phyloP scores from a whole-genome alignment of 2,329 filamentous ascomycete genomes.

The Aspergillus hiratsukae region DNA sequence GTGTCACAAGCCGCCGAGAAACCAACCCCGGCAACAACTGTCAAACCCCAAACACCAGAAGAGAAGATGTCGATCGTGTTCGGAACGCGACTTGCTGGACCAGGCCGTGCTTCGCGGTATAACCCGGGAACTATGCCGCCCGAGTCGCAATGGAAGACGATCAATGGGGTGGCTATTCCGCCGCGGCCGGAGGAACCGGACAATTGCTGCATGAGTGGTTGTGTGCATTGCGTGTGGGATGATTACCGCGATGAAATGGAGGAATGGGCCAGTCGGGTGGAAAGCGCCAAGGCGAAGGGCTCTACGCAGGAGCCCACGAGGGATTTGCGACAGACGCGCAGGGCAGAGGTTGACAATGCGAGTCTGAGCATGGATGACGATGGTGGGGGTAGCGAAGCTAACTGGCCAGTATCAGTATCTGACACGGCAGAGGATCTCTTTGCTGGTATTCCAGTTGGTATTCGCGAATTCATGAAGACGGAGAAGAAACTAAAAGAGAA shows the following conservation, averaged over 20 bases:
- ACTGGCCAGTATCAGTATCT: slow-evolving; percentile 51
- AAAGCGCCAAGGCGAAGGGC: slow-evolving; percentile 52
- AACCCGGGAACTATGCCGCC: slow-evolving; percentile 53
- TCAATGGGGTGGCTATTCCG: slow-evolving; percentile 79
- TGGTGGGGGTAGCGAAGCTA: slow-evolving; percentile 67
- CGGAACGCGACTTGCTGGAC: slow-evolving; percentile 70
- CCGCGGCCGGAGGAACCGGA: slow-evolving; percentile 85
- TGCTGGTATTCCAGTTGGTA: slow-evolving; percentile 78
- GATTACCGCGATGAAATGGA: slow-evolving; percentile 87
- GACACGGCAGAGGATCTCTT: slow-evolving; percentile 60
- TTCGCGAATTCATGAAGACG: slow-evolving; percentile 93
- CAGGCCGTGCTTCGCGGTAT: slow-evolving; percentile 58
- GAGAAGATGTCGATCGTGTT: slow-evolving; percentile 68
- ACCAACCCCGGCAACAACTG: slow-evolving; percentile 12
- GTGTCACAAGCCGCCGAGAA: slow-evolving; percentile 14
- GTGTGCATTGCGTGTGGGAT: slow-evolving; percentile 97
- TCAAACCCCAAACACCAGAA: slow-evolving; percentile 28
- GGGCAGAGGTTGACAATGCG: slow-evolving; percentile 45
- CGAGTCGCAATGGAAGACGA: slow-evolving; percentile 52
- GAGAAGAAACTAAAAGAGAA: slow-evolving; percentile 84
- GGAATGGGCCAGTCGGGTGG: slow-evolving; percentile 68
- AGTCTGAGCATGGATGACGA: slow-evolving; percentile 71
- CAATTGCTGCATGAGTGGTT: slow-evolving; percentile 99
- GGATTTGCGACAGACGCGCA: slow-evolving; percentile 29
- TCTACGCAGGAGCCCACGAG: slow-evolving; percentile 20